phyloP scores from a whole-genome alignment of 2,329 filamentous ascomycete genomes.

The Fusarium musae region DNA sequence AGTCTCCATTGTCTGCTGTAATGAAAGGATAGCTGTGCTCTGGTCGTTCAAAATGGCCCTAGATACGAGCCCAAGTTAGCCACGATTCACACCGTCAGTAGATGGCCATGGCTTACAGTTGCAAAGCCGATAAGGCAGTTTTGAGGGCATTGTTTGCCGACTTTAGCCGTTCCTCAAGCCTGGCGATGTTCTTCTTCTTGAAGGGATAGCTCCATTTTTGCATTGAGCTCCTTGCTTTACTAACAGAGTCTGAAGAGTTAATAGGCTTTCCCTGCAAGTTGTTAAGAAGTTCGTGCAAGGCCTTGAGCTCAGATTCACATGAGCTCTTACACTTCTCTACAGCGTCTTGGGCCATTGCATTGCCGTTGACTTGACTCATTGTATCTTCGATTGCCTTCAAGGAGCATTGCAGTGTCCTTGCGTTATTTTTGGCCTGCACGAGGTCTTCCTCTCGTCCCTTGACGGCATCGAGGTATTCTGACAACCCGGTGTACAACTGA shows the following conservation, averaged over 20 bases:
- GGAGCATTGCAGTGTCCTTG: neutral
- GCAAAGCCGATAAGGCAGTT: rapidly evolving
- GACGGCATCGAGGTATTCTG: neutral
- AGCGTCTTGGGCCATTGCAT: rapidly evolving
- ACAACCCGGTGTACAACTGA: rapidly evolving
- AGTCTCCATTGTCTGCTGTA: neutral
- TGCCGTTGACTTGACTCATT: rapidly evolving
- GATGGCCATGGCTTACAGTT: rapidly evolving
- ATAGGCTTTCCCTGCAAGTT: rapidly evolving
- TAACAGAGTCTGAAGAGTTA: rapidly evolving
- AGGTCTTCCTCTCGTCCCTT: neutral
- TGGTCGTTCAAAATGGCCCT: neutral
- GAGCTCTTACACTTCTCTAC: rapidly evolving
- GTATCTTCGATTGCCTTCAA: rapidly evolving
- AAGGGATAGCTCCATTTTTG: neutral
- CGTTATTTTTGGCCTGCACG: rapidly evolving
- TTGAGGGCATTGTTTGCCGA: neutral
- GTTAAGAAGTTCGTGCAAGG: rapidly evolving
- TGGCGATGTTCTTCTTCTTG: neutral
- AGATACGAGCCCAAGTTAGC: rapidly evolving
- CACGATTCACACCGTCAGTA: rapidly evolving
- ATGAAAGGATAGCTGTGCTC: rapidly evolving
- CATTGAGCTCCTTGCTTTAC: rapidly evolving
- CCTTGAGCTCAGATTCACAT: rapidly evolving
- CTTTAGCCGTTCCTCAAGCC: neutral